Conservation (phyloP, 108 stramenopile species). For the Skeletonema menzelii region DNA sequence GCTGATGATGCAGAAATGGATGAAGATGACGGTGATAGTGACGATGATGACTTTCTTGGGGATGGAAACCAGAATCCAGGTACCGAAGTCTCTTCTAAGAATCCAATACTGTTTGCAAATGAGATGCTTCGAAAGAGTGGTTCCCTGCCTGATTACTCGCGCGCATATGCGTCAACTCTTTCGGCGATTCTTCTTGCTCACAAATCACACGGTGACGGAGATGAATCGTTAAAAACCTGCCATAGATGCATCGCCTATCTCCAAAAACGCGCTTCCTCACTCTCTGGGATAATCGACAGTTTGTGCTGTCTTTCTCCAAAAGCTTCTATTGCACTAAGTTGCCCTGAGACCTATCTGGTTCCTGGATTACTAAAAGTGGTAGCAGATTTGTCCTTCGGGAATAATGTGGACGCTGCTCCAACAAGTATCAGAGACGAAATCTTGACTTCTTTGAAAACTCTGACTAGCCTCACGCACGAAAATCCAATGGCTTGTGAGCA, state of each 20-base stretch:
- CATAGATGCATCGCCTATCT: conserved; percentile 44
- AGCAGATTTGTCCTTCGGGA: conserved; percentile 38
- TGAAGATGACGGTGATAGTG: conserved; percentile 31
- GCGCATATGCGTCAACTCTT: conserved; percentile 60
- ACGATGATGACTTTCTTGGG: conserved; percentile 22
- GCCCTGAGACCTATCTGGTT: conserved; percentile 22
- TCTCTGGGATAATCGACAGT: conserved; percentile 70
- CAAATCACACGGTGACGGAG: not conserved
- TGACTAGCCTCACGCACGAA: conserved; percentile 82
- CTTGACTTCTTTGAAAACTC: conserved; percentile 55
- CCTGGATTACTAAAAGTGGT: conserved; percentile 39
- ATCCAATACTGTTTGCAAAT: conserved; percentile 72
- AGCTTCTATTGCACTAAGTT: conserved; percentile 46
- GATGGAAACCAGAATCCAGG: conserved; percentile 17
- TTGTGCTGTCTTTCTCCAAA: conserved; percentile 62
- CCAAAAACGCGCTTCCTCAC: conserved; percentile 43
- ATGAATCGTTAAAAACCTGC: conserved; percentile 10
- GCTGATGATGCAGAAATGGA: conserved; percentile 29
- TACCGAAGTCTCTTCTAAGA: conserved; percentile 15
- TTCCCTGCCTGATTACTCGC: conserved; percentile 50
- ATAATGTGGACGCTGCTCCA: conserved; percentile 2
- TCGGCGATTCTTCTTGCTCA: conserved; percentile 20
- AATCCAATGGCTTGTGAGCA: conserved; percentile 67
- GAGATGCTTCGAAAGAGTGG: conserved; percentile 64
- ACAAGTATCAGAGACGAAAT: conserved; percentile 23